A percentile compares a stretch with the other conserved stretches of the same genome.
Evolutionary conservation across 345 rosid genomes (phyloP).

Genomic region (Hibiscus mutabilis): DNA sequence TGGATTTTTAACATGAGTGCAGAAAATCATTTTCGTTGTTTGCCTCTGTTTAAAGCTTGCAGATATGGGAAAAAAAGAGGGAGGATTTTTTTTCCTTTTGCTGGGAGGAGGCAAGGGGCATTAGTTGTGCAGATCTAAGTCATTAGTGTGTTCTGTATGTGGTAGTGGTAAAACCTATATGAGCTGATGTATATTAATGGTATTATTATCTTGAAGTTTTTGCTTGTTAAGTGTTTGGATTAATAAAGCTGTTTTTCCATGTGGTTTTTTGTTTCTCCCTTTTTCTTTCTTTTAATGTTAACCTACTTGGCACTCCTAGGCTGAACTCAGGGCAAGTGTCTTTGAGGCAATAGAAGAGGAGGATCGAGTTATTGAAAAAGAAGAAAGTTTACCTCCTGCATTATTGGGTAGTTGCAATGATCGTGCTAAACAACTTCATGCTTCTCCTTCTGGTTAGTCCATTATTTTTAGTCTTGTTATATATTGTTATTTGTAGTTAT

Average conservation of each 20-base stretch:
- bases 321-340: conserved; percentile 95
- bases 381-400: conserved; percentile 82
- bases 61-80: neutral
- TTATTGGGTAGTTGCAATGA: conserved; percentile 93
- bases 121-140: neutral
- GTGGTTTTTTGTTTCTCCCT: neutral
- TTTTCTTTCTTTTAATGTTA: neutral
- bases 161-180: neutral
- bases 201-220: neutral
- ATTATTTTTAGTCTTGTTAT: neutral
- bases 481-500: neutral
- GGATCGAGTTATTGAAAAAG: conserved; percentile 66
- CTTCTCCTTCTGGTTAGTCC: conserved; percentile 78
- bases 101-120: neutral
- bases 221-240: neutral
- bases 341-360: conserved; percentile 99
- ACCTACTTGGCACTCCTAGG: conserved; percentile 30
- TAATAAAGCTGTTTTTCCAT: neutral
- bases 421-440: conserved; percentile 85
- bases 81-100: too few relatives aligned
- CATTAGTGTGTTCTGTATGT: neutral
- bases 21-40: neutral
- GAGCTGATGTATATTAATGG: neutral
- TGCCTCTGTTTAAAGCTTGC: neutral
- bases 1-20: neutral